Evolutionary conservation across 2,329 filamentous ascomycete species (phyloP), one percentile per base, ranked within the genome.

Genomic region (Ophiognomonia clavigignenti-juglandacearum): DNA sequence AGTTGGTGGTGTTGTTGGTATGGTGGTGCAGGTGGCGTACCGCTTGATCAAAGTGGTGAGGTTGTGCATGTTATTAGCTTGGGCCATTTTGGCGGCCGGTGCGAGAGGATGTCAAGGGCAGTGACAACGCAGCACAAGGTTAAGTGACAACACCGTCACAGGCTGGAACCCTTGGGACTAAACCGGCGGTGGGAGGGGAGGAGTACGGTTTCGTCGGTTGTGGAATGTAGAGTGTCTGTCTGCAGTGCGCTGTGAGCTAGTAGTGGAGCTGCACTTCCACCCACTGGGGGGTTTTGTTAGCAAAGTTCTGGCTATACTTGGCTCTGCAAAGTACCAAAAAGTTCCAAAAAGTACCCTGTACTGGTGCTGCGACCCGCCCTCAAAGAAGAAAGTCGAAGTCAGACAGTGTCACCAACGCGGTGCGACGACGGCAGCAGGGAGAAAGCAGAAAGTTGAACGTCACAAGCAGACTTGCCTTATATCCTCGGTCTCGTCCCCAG

Each of bases 31-130:
- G 19, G 32, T 35, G 27, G 50, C 80, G 59, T 80, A 97, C 93
- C 93, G 83, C 80, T 98, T 98, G 74, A 98, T 96, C 61, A 98
- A 81, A 45, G 93, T 98, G 29, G 90, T 95, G 54, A 98, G 74
- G 65, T 96, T 97, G 71, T 97, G 85, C 89, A 97, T 96, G 61
- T 90, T 88, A 70, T 79, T 87, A 53, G 49, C 46, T 39, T 48
- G 51, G 31, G 48, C 48, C 45, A 52, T 51, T 34, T 23, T 49
- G 34, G 42, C 41, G 37, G 41, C 23, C n/a, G 32, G 36, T 13
- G 19, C 18, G 26, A 26, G 23, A 23, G 43, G 23, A n/a, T n/a
- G n/a, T n/a, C n/a, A n/a, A 11, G 34, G 34, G 35, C 14, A 27
- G 43, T 13, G 4, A 20, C 8, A 14, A 7, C 22, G 18, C 35